Percentiles rank a stretch among this genome's conserved stretches.
Conservation (phyloP, 176 grass and related monocot species). For the Typha latifolia region DNA sequence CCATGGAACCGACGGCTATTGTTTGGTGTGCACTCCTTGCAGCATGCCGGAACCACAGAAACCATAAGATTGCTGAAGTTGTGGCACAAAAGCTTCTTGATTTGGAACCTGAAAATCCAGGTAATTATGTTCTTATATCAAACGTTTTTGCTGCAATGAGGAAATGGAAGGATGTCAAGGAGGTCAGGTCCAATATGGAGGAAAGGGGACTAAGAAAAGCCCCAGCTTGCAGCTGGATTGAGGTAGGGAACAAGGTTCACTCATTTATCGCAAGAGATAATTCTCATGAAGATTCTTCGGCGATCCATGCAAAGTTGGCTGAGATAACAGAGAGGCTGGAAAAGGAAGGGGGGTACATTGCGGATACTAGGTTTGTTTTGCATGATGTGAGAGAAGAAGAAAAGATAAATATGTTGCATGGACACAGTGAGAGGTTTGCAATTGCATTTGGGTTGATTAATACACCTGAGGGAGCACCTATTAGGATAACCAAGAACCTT, state of each 20-base stretch:
- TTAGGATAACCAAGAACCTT: constrained; percentile 62
- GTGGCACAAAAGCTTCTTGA: constrained; percentile 62
- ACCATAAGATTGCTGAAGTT: constrained; percentile 39
- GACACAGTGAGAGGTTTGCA: constrained; percentile 51
- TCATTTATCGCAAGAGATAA: constrained; percentile 47
- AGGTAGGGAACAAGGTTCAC: constrained; percentile 42
- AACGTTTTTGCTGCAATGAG: constrained; percentile 66
- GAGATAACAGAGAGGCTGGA: constrained; percentile 45
- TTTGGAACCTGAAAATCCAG: constrained; percentile 55
- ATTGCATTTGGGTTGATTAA: constrained; percentile 49
- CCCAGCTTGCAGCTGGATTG: constrained; percentile 72
- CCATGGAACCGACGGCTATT: constrained; percentile 45
- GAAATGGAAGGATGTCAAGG: constrained; percentile 55
- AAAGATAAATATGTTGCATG: constrained; percentile 42
- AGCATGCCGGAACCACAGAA: constrained; percentile 53
- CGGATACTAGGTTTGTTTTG: constrained; percentile 55
- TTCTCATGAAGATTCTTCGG: constrained; percentile 31
- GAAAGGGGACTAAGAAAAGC: constrained; percentile 56
- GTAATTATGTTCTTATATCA: constrained; percentile 69
- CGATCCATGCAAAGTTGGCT: constrained; percentile 47
- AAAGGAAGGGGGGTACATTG: constrained; percentile 36
- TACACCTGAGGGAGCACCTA: constrained; percentile 20
- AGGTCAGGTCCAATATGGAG: constrained; percentile 49
- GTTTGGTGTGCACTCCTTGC: constrained; percentile 84
- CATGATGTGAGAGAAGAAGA: constrained; percentile 45